These are phyloP conservation scores for Aaosphaeria pasadenensis DNA, from an alignment of 2,329 filamentous ascomycete species.

Conservation along the genomic window DNA sequence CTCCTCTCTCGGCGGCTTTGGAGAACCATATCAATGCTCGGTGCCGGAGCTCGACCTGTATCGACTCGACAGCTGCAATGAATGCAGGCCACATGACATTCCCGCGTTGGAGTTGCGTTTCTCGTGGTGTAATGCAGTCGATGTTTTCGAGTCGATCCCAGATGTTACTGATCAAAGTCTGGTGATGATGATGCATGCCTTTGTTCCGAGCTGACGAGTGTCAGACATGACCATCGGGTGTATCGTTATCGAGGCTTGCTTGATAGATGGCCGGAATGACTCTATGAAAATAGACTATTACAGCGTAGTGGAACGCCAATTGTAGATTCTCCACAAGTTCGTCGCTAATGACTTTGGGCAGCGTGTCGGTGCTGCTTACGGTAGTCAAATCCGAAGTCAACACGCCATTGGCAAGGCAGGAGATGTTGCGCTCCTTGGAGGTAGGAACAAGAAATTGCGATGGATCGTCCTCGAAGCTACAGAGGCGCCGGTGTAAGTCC, in stretches of 20 bases:
- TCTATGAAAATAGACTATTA: not conserved
- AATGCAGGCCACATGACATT: not conserved
- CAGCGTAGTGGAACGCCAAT: not conserved
- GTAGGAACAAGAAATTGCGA: not conserved
- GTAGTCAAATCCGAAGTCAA: not conserved
- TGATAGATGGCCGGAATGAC: not conserved
- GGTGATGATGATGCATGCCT: not conserved
- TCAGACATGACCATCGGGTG: too few species aligned
- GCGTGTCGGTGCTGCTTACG: not conserved
- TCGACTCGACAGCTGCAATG: not conserved
- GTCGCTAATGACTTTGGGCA: not conserved
- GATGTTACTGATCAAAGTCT: not conserved
- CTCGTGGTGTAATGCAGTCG: not conserved
- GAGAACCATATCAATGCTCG: not conserved
- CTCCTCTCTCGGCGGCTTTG: not conserved
- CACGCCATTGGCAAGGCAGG: too few species aligned
- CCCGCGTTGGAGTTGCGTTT: not conserved
- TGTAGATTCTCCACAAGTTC: not conserved
- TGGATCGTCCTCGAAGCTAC: not conserved
- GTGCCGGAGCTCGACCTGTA: not conserved
- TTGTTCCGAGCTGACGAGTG: not conserved
- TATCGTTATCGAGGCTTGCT: too few species aligned
- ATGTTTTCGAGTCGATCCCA: not conserved
- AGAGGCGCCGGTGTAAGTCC: not conserved
- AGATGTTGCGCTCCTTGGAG: not conserved